Conservation (phyloP, 1,139 yeast genomes). For the Hemisphaericaspora xylanilytica region DNA sequence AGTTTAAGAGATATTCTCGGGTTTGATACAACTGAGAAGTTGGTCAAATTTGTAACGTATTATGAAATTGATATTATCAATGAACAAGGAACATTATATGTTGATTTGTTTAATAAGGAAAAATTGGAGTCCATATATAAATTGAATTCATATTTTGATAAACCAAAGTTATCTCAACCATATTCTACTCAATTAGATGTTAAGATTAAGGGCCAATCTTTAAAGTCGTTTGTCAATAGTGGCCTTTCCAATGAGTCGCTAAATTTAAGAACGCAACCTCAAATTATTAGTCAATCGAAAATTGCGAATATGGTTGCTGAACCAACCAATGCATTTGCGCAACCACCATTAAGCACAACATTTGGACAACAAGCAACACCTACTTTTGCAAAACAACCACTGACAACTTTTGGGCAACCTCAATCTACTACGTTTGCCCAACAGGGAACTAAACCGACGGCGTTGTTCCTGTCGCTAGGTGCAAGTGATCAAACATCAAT, state of each 20-base stretch:
- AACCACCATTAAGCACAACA: neutral
- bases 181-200: slow-evolving; percentile 53
- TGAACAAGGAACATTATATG: slow-evolving; percentile 32
- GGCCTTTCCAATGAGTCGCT: slow-evolving; percentile 35
- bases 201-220: slow-evolving; percentile 37
- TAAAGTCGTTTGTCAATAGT: slow-evolving; percentile 35
- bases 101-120: slow-evolving; percentile 58
- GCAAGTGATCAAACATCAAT: slow-evolving; percentile 1
- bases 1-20: slow-evolving; percentile 55
- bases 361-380: neutral
- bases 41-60: slow-evolving; percentile 57
- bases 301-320: neutral
- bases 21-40: slow-evolving; percentile 57
- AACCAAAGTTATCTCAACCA: slow-evolving; percentile 55
- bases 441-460: neutral
- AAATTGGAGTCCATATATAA: slow-evolving; percentile 44
- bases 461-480: slow-evolving; percentile 2
- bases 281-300: slow-evolving; percentile 2
- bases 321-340: slow-evolving; percentile 1
- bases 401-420: neutral
- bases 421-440: neutral
- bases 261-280: slow-evolving; percentile 14
- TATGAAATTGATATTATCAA: slow-evolving; percentile 55
- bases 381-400: neutral
- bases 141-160: slow-evolving; percentile 40